Conservation (phyloP, 164 flowering plant genomes). For the Euptelea pleiosperma region DNA sequence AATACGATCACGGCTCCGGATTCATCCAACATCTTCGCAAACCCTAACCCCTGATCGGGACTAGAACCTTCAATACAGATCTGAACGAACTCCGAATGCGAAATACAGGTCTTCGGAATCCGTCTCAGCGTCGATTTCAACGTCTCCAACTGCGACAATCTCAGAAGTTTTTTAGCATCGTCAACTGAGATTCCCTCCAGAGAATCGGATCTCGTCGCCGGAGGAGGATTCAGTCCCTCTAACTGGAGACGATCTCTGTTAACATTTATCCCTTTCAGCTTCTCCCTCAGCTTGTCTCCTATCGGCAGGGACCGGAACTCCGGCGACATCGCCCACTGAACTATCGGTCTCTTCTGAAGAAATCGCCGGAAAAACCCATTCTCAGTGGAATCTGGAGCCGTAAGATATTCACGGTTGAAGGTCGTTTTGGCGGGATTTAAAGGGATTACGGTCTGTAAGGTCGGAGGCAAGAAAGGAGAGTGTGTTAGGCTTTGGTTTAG, state of each 20-base stretch:
- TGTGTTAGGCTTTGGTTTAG: conserved; percentile 24
- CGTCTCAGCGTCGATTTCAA: conserved; percentile 48
- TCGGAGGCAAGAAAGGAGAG: conserved; percentile 34
- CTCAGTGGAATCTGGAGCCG: conserved; percentile 27
- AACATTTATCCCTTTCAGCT: conserved; percentile 40
- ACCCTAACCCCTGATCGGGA: conserved; percentile 40
- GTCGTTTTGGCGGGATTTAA: conserved; percentile 29
- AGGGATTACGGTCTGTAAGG: conserved; percentile 11
- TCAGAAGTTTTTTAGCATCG: conserved; percentile 58
- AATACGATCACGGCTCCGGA: conserved; percentile 67
- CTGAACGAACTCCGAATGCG: conserved; percentile 48
- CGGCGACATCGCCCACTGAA: conserved; percentile 22
- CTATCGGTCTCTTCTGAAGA: conserved; percentile 32
- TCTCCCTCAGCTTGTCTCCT: conserved; percentile 45
- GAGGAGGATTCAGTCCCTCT: conserved; percentile 41
- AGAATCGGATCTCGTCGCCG: conserved; percentile 1
- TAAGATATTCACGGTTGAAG: conserved; percentile 9
- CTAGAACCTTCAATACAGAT: conserved; percentile 37
- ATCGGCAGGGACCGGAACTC: conserved; percentile 27
- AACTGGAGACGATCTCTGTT: conserved; percentile 40
- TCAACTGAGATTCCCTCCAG: conserved; percentile 30
- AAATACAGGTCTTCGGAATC: conserved; percentile 31
- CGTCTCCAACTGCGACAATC: conserved; percentile 46
- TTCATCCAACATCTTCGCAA: conserved; percentile 49
- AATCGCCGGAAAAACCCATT: conserved; percentile 38